Evolutionary conservation across 306 rosid species (phyloP).

Genomic region (Vicia villosa): DNA sequence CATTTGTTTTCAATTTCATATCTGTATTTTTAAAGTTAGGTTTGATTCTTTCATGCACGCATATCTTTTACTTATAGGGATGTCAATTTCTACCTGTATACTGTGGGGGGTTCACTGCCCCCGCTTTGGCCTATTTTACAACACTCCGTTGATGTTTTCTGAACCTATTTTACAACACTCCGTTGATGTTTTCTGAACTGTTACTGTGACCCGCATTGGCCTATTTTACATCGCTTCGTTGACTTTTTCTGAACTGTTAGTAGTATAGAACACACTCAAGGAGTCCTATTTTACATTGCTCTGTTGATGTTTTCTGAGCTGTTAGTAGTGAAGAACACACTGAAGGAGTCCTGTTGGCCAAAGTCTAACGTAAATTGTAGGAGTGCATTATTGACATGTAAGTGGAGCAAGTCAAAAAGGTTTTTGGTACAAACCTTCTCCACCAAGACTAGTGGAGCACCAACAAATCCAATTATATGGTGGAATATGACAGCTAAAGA

Average conservation of each 20-base stretch:
- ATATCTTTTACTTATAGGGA: neutral
- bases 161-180: no score
- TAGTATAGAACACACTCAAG: neutral
- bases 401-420: constrained; percentile 40
- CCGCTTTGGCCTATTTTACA: no score
- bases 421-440: constrained; percentile 17
- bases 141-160: no score
- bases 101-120: no score
- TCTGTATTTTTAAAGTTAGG: neutral
- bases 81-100: no score
- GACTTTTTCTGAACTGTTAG: neutral
- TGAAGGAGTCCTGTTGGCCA: no score
- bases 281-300: no score
- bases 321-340: neutral
- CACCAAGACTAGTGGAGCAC: constrained; percentile 42
- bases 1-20: neutral
- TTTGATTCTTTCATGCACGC: neutral
- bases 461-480: constrained; percentile 16
- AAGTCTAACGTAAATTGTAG: neutral
- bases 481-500: neutral
- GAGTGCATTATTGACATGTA: constrained; percentile 3
- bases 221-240: no score
- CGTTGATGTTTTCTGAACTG: no score
- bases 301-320: neutral
- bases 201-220: no score